Conservation (phyloP, 2,329 filamentous ascomycete genomes). For the Parasarocladium wereldwijsianum region DNA sequence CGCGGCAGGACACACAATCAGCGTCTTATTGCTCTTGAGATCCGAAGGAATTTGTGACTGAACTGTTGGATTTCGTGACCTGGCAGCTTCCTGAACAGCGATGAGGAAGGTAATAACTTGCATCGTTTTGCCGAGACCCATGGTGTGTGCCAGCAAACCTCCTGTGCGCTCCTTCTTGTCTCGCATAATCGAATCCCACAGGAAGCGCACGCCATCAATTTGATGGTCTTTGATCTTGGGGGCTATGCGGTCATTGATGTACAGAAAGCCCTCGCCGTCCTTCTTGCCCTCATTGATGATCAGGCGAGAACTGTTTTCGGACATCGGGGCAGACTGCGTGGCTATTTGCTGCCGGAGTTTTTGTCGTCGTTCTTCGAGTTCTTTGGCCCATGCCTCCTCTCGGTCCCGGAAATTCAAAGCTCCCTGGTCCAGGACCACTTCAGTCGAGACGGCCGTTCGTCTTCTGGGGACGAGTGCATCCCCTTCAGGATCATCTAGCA, state of each 20-base stretch:
- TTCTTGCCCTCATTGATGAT: conserved; percentile 55
- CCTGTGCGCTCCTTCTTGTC: conserved; percentile 47
- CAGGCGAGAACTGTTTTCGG: conserved; percentile 31
- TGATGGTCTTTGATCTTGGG: conserved; percentile 64
- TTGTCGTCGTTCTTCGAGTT: conserved; percentile 37
- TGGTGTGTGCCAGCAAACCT: conserved; percentile 74
- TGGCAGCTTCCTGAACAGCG: conserved; percentile 52
- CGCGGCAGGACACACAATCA: conserved; percentile 63
- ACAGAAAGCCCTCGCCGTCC: conserved; percentile 45
- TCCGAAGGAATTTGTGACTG: conserved; percentile 51
- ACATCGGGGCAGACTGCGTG: conserved; percentile 24
- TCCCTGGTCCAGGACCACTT: conserved; percentile 20
- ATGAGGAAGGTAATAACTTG: conserved; percentile 76
- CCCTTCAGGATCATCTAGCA: conserved; percentile 7
- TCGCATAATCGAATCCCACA: conserved; percentile 72
- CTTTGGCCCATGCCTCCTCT: conserved; percentile 35
- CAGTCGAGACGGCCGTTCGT: conserved; percentile 11
- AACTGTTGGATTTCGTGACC: conserved; percentile 41
- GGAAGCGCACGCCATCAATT: conserved; percentile 65
- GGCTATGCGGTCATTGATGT: conserved; percentile 50
- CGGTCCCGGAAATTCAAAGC: conserved; percentile 38
- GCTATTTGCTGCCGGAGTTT: conserved; percentile 32
- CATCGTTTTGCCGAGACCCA: conserved; percentile 90
- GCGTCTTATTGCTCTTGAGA: conserved; percentile 45
- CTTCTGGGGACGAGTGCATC: conserved; percentile 8